These are phyloP conservation scores for Colletotrichum sp. DNA, from an alignment of 2,329 filamentous ascomycete species.

Conservation along the genomic window DNA sequence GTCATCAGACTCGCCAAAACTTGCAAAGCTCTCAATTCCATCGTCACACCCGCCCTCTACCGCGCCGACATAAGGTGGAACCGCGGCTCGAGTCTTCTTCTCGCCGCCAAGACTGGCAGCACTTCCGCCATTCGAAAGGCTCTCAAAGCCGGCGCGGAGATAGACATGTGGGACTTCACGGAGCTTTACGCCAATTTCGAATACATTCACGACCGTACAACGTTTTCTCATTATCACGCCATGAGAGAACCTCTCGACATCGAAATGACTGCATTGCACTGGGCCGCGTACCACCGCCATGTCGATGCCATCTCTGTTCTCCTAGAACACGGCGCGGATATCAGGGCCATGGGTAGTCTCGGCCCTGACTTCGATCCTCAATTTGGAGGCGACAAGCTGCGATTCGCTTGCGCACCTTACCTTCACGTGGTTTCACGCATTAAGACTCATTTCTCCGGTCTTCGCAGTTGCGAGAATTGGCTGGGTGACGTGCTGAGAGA, in stretches of 20 bases:
- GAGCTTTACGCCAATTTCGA: background rate
- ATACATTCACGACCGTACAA: no score
- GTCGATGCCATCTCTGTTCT: background rate
- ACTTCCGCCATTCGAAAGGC: background rate
- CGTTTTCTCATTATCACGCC: background rate
- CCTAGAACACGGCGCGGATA: background rate
- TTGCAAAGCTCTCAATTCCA: background rate
- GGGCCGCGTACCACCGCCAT: background rate
- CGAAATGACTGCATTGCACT: background rate
- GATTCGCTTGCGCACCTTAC: no score
- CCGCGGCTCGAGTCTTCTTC: background rate
- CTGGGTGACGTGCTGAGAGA: rapidly evolving
- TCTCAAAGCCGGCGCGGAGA: background rate
- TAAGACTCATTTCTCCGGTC: no score
- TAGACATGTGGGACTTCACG: background rate
- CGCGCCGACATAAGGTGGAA: background rate
- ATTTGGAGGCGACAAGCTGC: no score
- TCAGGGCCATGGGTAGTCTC: background rate
- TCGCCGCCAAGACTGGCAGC: background rate
- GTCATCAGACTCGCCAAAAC: background rate
- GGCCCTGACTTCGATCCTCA: no score
- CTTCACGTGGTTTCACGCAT: no score
- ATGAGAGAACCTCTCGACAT: background rate
- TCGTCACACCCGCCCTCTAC: background rate
- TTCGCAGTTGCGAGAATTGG: no score